These are phyloP conservation scores for Scedosporium apiospermum DNA, from an alignment of 2,329 filamentous ascomycete species.

Conservation along the genomic window DNA sequence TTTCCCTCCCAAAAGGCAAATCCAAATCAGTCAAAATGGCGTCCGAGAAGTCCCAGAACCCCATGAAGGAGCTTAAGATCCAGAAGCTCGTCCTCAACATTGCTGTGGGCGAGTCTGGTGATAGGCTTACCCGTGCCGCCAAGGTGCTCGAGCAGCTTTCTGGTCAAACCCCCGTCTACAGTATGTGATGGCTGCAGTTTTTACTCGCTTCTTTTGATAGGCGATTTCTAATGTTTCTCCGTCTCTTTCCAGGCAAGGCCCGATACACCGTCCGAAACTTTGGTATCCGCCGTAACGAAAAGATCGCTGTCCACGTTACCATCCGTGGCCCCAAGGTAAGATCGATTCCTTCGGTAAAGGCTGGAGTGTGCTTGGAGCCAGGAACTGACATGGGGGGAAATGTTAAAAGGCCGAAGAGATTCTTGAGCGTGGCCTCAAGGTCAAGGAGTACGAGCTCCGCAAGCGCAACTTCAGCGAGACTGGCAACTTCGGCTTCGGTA, in stretches of 20 bases:
- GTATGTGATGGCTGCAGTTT: conserved; percentile 43
- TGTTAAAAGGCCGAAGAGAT: conserved; percentile 80
- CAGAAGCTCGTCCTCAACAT: conserved; percentile 99
- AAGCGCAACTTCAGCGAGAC: conserved; percentile 99
- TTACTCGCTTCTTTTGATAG: neutral
- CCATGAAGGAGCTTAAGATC: conserved; percentile 99
- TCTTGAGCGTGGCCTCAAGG: conserved; percentile 99
- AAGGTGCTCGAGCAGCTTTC: conserved; percentile 99
- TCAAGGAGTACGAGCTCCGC: conserved; percentile 99
- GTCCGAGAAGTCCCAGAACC: conserved; percentile 87
- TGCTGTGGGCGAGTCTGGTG: conserved; percentile 99
- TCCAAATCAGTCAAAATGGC: conserved; percentile 21
- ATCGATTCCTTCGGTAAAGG: neutral
- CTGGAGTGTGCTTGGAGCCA: neutral
- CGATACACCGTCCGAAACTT: conserved; percentile 99
- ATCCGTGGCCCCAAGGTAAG: conserved; percentile 80
- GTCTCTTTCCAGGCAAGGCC: conserved; percentile 68
- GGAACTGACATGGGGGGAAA: conserved; percentile 1
- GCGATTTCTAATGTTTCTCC: conserved; percentile 9
- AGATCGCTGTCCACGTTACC: conserved; percentile 98
- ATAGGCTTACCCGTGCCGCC: conserved; percentile 98
- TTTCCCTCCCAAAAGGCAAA: neutral
- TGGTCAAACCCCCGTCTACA: conserved; percentile 99
- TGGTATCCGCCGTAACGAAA: conserved; percentile 99
- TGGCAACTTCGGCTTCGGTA: conserved; percentile 99